phyloP scores from a whole-genome alignment of 495 filamentous ascomycete genomes.

The Letharia columbiana region DNA sequence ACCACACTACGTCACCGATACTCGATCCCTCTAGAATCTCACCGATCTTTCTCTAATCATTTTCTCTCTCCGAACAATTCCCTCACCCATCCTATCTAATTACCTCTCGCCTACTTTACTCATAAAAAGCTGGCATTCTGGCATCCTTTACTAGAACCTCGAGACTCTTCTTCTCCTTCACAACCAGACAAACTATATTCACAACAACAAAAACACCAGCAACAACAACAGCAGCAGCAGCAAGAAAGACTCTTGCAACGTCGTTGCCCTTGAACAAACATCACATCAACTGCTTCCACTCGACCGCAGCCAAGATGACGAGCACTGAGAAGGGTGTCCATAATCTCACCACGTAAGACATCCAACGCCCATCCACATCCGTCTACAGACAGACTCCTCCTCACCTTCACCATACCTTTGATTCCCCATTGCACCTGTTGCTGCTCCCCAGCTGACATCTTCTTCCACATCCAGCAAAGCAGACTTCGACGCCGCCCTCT shows the following conservation, averaged over 20 bases:
- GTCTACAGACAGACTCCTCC: constrained; percentile 3
- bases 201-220: no score
- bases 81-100: not conserved
- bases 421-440: not conserved
- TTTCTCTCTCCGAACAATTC: not conserved
- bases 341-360: constrained; percentile 40
- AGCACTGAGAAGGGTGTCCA: constrained; percentile 35
- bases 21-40: not conserved
- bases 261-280: constrained; percentile 5
- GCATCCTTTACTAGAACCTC: constrained; percentile 6
- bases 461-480: constrained; percentile 40
- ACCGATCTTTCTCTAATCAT: not conserved
- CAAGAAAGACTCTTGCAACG: not conserved
- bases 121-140: constrained; percentile 2
- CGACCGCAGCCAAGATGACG: constrained; percentile 43
- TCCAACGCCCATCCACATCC: not conserved
- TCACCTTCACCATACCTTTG: not conserved
- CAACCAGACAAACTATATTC: constrained; percentile 1
- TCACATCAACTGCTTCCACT: constrained; percentile 33
- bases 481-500: constrained; percentile 52
- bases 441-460: not conserved
- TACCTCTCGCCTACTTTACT: not conserved
- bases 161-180: not conserved
- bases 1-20: not conserved
- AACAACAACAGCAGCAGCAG: not conserved